Conservation (phyloP, 352 stramenopile genomes). For the Phytopythium mirpurense region DNA sequence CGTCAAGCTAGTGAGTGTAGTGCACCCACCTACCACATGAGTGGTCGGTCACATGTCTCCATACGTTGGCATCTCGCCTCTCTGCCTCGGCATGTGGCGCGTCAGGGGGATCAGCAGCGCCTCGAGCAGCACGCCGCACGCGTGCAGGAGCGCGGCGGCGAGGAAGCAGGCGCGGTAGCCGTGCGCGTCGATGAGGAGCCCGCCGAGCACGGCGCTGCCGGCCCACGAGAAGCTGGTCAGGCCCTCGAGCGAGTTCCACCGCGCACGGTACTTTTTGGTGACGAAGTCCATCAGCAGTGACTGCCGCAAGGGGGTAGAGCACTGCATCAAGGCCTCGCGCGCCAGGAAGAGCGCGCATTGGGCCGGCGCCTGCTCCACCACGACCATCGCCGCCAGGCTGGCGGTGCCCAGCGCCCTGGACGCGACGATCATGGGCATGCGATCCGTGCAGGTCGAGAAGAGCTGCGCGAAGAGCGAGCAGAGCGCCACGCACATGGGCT, state of each 20-base stretch:
- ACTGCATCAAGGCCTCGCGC: constrained; percentile 50
- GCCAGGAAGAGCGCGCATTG: constrained; percentile 51
- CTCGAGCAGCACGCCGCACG: constrained; percentile 41
- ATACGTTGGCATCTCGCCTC: neutral
- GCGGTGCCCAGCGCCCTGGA: constrained; percentile 32
- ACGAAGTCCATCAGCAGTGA: constrained; percentile 81
- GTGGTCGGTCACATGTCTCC: neutral
- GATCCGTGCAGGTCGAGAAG: constrained; percentile 22
- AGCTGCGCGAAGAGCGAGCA: constrained; percentile 40
- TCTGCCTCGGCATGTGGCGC: constrained; percentile 12
- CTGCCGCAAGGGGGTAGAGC: constrained; percentile 51
- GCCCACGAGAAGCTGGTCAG: constrained; percentile 57
- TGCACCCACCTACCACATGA: too few relatives aligned
- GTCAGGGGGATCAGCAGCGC: constrained; percentile 52
- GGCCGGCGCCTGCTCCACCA: constrained; percentile 16
- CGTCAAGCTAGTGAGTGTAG: too few relatives aligned
- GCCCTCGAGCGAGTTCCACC: constrained; percentile 69
- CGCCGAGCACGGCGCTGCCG: constrained; percentile 63
- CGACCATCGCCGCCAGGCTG: constrained; percentile 43
- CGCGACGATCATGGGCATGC: constrained; percentile 55
- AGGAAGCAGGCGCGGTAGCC: constrained; percentile 69
- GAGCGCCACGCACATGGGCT: constrained; percentile 42
- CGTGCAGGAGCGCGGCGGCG: constrained; percentile 39
- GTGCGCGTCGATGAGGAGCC: constrained; percentile 45
- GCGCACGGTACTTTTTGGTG: constrained; percentile 42